Base-by-base conservation (phyloP, 2,329 filamentous ascomycete species). In the Colletotrichum caudatum region DNA sequence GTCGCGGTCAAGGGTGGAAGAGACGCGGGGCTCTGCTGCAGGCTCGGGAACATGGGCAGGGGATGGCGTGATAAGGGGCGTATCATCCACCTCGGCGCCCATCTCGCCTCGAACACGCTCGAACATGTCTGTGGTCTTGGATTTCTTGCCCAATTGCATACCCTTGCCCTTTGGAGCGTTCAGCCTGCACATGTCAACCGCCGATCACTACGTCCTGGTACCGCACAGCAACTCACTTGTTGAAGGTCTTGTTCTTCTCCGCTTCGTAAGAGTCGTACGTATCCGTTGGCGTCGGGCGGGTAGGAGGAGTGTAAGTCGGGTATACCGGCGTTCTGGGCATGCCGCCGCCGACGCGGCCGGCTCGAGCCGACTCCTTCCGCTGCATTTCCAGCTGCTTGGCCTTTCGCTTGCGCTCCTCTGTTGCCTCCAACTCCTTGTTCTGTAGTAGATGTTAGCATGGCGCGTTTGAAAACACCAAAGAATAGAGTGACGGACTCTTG, bases 81-180 rank as follows among this genome's bases (percentile, higher is more conserved):
- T 83, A 66, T 94, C 91, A 79, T 97, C 94, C 48, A 90, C 90
- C 78, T 97, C 94, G 48, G 92, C 88, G n/a, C 94, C 95, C 79
- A 98, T 87, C 75, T 98, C 95, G 71, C 93, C 94, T 75, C 94
- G 92, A 44, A 99, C 95, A 78, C 95, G 93, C 83, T 98, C 95
- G 80, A 97, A 98, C 88, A 98, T 97, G 81, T 97, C 95, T 39
- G 93, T 97, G 29, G 94, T 95, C 86, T 98, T 98, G 72, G 94
- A 97, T 85, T 99, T 99, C 87, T 98, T 98, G 83, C 96, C 96
- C 69, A 99, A 87, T 82, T 98, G 95, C 97, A 99, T 99, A 76
- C 96, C 96, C 86, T 99, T 99, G 77, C 94, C 94, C 84, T 97
- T 94, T 71, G 92, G 89, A 62, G 93, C 89, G 20, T 59, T 70